A percentile compares a stretch with the other conserved stretches of the same genome.
These are phyloP conservation scores for Diplosphaera chodatii DNA, from an alignment of 139 green algal species.

Conservation along the genomic window DNA sequence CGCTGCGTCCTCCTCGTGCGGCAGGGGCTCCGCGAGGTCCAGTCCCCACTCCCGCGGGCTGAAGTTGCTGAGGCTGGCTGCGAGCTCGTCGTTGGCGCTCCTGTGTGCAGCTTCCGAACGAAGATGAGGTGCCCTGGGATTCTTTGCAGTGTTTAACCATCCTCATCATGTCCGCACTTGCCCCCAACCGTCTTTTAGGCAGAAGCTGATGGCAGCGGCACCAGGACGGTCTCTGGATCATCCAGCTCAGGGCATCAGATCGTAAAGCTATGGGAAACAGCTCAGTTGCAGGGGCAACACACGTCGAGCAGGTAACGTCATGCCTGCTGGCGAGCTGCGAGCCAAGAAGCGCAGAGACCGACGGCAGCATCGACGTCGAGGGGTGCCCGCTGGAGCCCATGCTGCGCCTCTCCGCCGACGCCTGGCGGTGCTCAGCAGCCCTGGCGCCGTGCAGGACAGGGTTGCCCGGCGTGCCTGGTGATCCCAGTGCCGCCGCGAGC, in stretches of 20 bases:
- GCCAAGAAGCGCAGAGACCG: not conserved
- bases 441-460: not conserved
- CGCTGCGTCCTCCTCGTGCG: not conserved
- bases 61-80: not conserved
- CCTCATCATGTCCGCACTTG: too few relatives aligned
- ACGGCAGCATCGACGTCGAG: not conserved
- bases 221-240: too few relatives aligned
- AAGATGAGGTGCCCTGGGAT: too few relatives aligned
- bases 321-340: not conserved
- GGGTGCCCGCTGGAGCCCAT: not conserved
- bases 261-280: too few relatives aligned
- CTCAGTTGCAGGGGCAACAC: too few relatives aligned
- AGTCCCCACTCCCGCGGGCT: not conserved
- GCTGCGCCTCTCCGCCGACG: not conserved
- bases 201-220: too few relatives aligned
- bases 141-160: too few relatives aligned
- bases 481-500: not conserved
- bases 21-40: not conserved
- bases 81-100: not conserved
- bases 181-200: too few relatives aligned
- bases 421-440: not conserved
- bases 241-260: too few relatives aligned
- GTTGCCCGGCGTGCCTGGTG: not conserved
- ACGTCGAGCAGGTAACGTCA: too few relatives aligned
- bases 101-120: not conserved